Evolutionary conservation across 768 basidiomycete species (phyloP).

Genomic region (Trametes punicea): DNA sequence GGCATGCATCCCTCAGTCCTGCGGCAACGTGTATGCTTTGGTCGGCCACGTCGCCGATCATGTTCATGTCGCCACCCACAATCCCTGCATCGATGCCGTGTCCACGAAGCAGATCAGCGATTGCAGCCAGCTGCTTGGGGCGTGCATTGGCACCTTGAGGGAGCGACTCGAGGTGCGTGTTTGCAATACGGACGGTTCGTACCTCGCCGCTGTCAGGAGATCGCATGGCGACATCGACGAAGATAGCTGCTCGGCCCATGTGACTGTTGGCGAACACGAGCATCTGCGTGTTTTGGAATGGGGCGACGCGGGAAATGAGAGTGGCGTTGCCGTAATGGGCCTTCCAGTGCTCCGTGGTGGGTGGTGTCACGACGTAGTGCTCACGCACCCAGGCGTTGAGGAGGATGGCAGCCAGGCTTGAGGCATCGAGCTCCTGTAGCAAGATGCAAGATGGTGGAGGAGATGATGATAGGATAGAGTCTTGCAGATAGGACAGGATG

Average conservation of each 20-base stretch:
- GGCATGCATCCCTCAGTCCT: constrained; percentile 59
- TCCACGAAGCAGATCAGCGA: constrained; percentile 49
- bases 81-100: constrained; percentile 52
- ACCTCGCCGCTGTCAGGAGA: constrained; percentile 29
- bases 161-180: constrained; percentile 74
- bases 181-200: constrained; percentile 57
- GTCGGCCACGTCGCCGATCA: constrained; percentile 47
- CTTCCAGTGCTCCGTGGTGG: constrained; percentile 54
- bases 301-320: constrained; percentile 56
- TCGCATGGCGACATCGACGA: constrained; percentile 52
- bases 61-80: constrained; percentile 73
- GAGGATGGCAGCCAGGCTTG: constrained; percentile 47
- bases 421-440: constrained; percentile 60
- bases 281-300: constrained; percentile 45
- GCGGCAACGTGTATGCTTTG: constrained; percentile 37
- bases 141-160: constrained; percentile 36
- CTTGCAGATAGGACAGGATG: constrained; percentile 53
- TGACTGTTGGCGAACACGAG: constrained; percentile 50
- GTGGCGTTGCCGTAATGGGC: constrained; percentile 66
- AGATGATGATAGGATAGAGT: constrained; percentile 44
- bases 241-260: constrained; percentile 54
- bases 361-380: constrained; percentile 58
- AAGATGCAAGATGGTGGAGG: constrained; percentile 62
- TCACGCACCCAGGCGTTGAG: constrained; percentile 59
- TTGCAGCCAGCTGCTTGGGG: constrained; percentile 50